These are phyloP conservation scores for Cytospora paraplurivora DNA, from an alignment of 2,329 filamentous ascomycete genomes.

Conservation along the genomic window DNA sequence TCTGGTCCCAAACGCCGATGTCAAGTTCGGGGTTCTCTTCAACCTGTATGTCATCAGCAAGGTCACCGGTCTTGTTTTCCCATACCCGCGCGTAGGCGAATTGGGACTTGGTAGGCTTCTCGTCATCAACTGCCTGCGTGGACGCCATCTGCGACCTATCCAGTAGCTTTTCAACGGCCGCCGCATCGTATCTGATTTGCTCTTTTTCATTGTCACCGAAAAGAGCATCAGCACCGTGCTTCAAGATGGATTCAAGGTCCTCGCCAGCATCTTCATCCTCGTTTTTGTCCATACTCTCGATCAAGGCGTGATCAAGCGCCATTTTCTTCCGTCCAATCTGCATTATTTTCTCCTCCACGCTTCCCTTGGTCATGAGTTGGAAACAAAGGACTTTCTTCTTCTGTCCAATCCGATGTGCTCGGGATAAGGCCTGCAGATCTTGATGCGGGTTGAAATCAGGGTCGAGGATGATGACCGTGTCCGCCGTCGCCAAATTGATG, in stretches of 20 bases:
- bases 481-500: constrained; percentile 94
- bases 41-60: constrained; percentile 64
- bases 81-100: constrained; percentile 92
- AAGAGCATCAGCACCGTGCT: constrained; percentile 82
- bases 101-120: constrained; percentile 67
- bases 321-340: constrained; percentile 95
- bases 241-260: constrained; percentile 85
- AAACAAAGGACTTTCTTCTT: constrained; percentile 95
- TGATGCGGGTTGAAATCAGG: constrained; percentile 98
- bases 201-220: constrained; percentile 75
- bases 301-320: constrained; percentile 90
- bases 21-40: constrained; percentile 59
- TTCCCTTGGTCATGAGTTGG: constrained; percentile 86
- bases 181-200: constrained; percentile 79
- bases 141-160: constrained; percentile 82
- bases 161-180: constrained; percentile 85
- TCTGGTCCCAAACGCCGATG: constrained; percentile 83
- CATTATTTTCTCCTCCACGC: constrained; percentile 93
- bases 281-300: constrained; percentile 77
- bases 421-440: constrained; percentile 91
- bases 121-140: constrained; percentile 63
- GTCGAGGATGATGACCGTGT: constrained; percentile 97
- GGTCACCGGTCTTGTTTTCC: constrained; percentile 74
- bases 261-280: constrained; percentile 75
- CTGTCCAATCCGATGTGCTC: constrained; percentile 95